These are phyloP conservation scores for Rubia yunnanensis DNA, from an alignment of 257 asterid genomes.

Conservation along the genomic window DNA sequence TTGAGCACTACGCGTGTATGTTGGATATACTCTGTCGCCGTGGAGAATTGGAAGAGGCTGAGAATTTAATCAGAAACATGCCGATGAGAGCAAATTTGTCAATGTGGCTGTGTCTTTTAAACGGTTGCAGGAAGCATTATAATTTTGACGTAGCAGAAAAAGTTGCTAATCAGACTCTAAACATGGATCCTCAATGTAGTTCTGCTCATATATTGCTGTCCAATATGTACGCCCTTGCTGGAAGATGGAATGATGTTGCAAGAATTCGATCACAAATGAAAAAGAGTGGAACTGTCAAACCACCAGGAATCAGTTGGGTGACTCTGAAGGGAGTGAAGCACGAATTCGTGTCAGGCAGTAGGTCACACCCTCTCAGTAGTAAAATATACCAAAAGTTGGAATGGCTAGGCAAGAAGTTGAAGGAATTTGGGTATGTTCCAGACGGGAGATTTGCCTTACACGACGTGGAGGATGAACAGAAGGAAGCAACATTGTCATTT, in stretches of 20 bases:
- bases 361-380: conserved; percentile 25
- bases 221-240: conserved; percentile 54
- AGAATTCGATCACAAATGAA: conserved; percentile 53
- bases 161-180: conserved; percentile 39
- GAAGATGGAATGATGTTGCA: conserved; percentile 68
- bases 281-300: conserved; percentile 31
- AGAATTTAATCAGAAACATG: conserved; percentile 43
- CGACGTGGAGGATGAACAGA: conserved; percentile 53
- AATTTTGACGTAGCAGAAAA: conserved; percentile 56
- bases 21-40: conserved; percentile 63
- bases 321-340: conserved; percentile 31
- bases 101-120: conserved; percentile 62
- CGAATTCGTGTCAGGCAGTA: conserved; percentile 37
- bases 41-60: conserved; percentile 67
- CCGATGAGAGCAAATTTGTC: conserved; percentile 50
- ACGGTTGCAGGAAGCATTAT: conserved; percentile 53
- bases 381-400: conserved; percentile 33
- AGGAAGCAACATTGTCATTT: conserved; percentile 27
- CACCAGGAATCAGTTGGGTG: conserved; percentile 72
- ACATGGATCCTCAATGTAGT: conserved; percentile 48
- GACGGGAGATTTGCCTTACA: conserved; percentile 37
- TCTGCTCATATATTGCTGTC: conserved; percentile 60
- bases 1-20: conserved; percentile 86
- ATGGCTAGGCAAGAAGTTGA: conserved; percentile 31
- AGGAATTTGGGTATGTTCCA: conserved; percentile 34